Percentiles rank a stretch among this genome's conserved stretches.
These are phyloP conservation scores for Leccinum disarticulatum DNA, from an alignment of 768 basidiomycete species.

Conservation along the genomic window DNA sequence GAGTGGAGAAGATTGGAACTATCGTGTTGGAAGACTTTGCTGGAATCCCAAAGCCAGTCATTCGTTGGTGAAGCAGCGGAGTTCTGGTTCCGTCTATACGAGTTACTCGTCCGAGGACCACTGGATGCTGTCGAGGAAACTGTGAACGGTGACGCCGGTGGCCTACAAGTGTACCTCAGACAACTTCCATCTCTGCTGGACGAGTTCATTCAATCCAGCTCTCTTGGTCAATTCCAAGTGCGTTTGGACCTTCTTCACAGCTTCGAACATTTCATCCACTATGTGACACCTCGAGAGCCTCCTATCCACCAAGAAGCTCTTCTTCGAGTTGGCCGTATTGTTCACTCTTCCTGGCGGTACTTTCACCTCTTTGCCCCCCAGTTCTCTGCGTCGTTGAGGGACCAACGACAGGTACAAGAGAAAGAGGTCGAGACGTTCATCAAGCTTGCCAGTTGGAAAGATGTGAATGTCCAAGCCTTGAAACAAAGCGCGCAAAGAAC, in stretches of 20 bases:
- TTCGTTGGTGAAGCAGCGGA: slow-evolving; percentile 50
- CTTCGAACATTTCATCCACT: slow-evolving; percentile 55
- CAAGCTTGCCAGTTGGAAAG: slow-evolving; percentile 98
- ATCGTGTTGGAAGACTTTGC: slow-evolving; percentile 78
- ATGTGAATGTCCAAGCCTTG: slow-evolving; percentile 91
- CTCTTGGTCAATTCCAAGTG: slow-evolving; percentile 80
- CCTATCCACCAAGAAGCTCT: slow-evolving; percentile 36
- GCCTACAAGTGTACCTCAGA: slow-evolving; percentile 53
- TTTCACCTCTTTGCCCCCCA: slow-evolving; percentile 59
- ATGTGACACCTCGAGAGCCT: slow-evolving; percentile 36
- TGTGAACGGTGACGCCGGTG: slow-evolving; percentile 28
- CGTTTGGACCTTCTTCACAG: slow-evolving; percentile 67
- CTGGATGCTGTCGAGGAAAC: slow-evolving; percentile 47
- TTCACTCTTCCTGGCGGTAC: slow-evolving; percentile 60
- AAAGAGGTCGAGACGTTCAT: slow-evolving; percentile 82
- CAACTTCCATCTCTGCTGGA: slow-evolving; percentile 77
- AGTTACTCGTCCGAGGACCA: slow-evolving; percentile 66
- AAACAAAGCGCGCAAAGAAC: slow-evolving; percentile 88
- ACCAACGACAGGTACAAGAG: slow-evolving; percentile 64
- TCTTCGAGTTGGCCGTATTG: slow-evolving; percentile 51
- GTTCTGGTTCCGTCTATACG: slow-evolving; percentile 94
- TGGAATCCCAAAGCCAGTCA: slow-evolving; percentile 63
- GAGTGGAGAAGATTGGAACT: slow-evolving; percentile 91
- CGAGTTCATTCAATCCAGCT: slow-evolving; percentile 68
- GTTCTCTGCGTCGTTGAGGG: slow-evolving; percentile 47